phyloP scores from a whole-genome alignment of 2,329 filamentous ascomycete genomes.

The Aaosphaeria pasadenensis region DNA sequence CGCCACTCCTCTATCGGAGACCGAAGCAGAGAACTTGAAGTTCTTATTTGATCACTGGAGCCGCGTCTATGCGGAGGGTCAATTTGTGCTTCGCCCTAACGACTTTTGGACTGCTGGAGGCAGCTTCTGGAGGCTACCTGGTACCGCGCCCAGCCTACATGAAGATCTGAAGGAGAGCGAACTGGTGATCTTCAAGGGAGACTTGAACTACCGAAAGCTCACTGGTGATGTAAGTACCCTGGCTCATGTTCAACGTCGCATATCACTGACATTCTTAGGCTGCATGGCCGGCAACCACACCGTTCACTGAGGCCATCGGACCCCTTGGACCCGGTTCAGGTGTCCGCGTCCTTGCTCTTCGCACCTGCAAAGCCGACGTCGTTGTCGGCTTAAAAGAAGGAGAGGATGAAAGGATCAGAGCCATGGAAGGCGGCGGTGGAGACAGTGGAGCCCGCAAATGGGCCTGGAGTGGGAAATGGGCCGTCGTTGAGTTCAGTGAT shows the following conservation, averaged over 20 bases:
- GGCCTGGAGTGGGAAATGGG: slow-evolving; percentile 97
- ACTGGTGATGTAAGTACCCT: slow-evolving; percentile 71
- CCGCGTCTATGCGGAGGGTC: slow-evolving; percentile 74
- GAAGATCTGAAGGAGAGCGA: slow-evolving; percentile 80
- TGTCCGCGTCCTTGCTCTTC: slow-evolving; percentile 78
- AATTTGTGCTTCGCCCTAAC: slow-evolving; percentile 79
- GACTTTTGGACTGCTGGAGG: slow-evolving; percentile 87
- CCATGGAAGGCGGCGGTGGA: slow-evolving; percentile 66
- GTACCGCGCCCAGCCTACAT: slow-evolving; percentile 63
- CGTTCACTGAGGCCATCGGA: slow-evolving; percentile 80
- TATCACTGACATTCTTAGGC: slow-evolving; percentile 46
- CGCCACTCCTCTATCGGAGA: slow-evolving; percentile 61
- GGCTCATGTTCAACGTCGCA: slow-evolving; percentile 4
- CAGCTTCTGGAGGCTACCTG: slow-evolving; percentile 84
- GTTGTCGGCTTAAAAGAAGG: slow-evolving; percentile 83
- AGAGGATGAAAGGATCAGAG: slow-evolving; percentile 75
- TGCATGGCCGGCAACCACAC: slow-evolving; percentile 81
- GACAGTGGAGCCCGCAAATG: slow-evolving; percentile 72
- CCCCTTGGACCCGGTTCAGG: slow-evolving; percentile 79
- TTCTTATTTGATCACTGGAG: slow-evolving; percentile 85
- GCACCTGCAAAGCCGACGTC: slow-evolving; percentile 95
- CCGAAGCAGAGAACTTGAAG: slow-evolving; percentile 64
- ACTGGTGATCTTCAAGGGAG: slow-evolving; percentile 94
- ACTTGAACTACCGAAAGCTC: slow-evolving; percentile 93
- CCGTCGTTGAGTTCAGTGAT: slow-evolving; percentile 81